Conservation (phyloP, 1,284 basidiomycete species). For the Leccinum pallidistipes region DNA sequence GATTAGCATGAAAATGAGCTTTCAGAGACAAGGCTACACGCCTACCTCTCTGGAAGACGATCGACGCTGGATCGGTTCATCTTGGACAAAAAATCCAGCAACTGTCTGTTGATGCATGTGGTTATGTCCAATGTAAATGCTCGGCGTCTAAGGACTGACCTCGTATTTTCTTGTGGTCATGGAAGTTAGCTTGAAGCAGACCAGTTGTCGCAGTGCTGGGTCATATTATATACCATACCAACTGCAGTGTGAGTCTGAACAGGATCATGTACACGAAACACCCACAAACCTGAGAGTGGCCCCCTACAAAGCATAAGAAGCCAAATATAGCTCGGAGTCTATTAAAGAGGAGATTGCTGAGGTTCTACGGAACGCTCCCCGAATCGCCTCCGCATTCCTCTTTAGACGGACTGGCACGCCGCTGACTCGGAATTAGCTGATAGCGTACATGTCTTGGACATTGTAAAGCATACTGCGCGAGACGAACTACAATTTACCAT, state of each 20-base stretch:
- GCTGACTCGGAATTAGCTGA: not conserved
- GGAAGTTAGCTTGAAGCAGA: not conserved
- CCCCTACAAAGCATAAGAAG: not conserved
- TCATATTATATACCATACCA: not conserved
- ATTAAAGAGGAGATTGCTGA: not conserved
- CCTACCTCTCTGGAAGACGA: not conserved
- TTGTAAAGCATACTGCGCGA: not conserved
- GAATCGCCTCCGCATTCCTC: no score
- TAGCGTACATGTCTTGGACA: not conserved
- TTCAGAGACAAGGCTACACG: no score
- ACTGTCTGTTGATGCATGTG: constrained; percentile 3
- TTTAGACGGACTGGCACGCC: no score
- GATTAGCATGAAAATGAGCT: not conserved
- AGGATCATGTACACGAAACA: not conserved
- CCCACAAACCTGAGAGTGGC: not conserved
- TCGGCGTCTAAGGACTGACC: not conserved
- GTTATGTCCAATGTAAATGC: not conserved
- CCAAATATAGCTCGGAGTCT: no score
- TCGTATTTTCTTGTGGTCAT: constrained; percentile 2
- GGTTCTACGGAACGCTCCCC: not conserved
- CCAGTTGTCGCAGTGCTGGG: not conserved
- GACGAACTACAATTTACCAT: not conserved
- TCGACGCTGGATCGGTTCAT: not conserved
- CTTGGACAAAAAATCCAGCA: constrained; percentile 13
- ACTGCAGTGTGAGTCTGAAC: not conserved